Evolutionary conservation across 2,329 filamentous ascomycete genomes (phyloP).

Genomic region (Blastomyces percursus): DNA sequence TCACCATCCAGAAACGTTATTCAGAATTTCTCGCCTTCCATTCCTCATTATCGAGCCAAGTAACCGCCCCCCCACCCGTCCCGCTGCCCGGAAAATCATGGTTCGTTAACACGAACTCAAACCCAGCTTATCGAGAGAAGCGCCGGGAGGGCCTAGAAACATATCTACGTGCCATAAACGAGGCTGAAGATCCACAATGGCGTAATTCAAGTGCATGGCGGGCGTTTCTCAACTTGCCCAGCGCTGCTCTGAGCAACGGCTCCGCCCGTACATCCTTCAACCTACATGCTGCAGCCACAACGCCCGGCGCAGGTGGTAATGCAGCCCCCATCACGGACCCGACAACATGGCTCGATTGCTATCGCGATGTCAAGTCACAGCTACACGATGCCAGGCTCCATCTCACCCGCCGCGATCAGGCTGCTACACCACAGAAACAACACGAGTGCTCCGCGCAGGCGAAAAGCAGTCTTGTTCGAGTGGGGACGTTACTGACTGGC

Average conservation of each 20-base stretch:
- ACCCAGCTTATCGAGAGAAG: conserved; percentile 46
- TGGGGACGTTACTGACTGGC: conserved; percentile 43
- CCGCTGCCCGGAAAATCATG: conserved; percentile 50
- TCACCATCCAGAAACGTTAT: conserved; percentile 52
- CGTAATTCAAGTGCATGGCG: conserved; percentile 47
- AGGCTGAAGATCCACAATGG: conserved; percentile 46
- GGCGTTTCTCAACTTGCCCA: conserved; percentile 47
- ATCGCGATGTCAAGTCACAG: conserved; percentile 48
- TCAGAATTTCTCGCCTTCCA: conserved; percentile 52
- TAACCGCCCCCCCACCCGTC: conserved; percentile 42
- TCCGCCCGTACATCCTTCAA: conserved; percentile 25
- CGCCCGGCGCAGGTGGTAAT: conserved; percentile 25
- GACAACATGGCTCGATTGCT: conserved; percentile 52
- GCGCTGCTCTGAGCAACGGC: conserved; percentile 25
- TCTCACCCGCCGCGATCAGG: conserved; percentile 50
- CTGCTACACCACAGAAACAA: conserved; percentile 47
- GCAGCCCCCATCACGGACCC: conserved; percentile 37
- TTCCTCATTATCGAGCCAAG: conserved; percentile 39
- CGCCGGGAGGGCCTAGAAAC: conserved; percentile 46
- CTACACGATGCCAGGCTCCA: conserved; percentile 50
- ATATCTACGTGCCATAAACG: conserved; percentile 50
- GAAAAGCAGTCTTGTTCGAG: conserved; percentile 49
- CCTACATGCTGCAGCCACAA: conserved; percentile 35
- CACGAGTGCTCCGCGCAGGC: conserved; percentile 53
- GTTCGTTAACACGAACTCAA: conserved; percentile 48